Evolutionary conservation across 805 yeast species (phyloP).

Genomic region (Ogataea chonburiensis): DNA sequence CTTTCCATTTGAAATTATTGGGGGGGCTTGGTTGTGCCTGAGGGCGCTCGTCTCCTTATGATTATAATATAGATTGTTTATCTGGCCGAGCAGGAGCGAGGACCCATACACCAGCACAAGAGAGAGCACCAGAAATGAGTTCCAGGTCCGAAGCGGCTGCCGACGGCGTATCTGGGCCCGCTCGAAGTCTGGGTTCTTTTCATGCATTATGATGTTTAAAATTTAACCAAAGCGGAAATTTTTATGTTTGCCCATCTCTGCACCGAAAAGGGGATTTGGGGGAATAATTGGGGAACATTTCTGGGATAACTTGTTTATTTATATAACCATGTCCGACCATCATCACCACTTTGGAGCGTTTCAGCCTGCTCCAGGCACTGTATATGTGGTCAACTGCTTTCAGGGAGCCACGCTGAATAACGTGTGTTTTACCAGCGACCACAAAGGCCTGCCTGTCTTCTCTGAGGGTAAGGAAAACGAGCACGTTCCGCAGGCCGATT

Average conservation of each 20-base stretch:
- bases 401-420: slow-evolving; percentile 10
- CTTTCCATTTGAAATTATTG: slow-evolving; percentile 11
- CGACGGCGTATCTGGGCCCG: slow-evolving; percentile 1
- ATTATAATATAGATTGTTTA: slow-evolving; percentile 18
- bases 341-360: no score
- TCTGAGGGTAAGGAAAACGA: neutral
- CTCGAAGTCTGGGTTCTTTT: slow-evolving; percentile 7
- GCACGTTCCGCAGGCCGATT: neutral
- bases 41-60: slow-evolving; percentile 8
- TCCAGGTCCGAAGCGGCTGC: slow-evolving; percentile 7
- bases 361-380: no score
- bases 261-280: slow-evolving; percentile 4
- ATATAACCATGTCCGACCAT: no score
- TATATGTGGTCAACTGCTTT: slow-evolving; percentile 10
- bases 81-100: slow-evolving; percentile 23
- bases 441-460: slow-evolving; percentile 1
- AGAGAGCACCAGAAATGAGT: slow-evolving; percentile 10
- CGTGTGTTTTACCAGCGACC: slow-evolving; percentile 6
- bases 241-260: slow-evolving; percentile 4
- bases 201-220: slow-evolving; percentile 7
- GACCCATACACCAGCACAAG: slow-evolving; percentile 26
- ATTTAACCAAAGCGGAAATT: slow-evolving; percentile 10
- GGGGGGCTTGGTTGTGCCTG: neutral
- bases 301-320: neutral
- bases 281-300: slow-evolving; percentile 1